A percentile compares a stretch with the other conserved stretches of the same genome.
These are phyloP conservation scores for Cordyceps cateniannulata DNA, from an alignment of 2,329 filamentous ascomycete species.

Conservation along the genomic window DNA sequence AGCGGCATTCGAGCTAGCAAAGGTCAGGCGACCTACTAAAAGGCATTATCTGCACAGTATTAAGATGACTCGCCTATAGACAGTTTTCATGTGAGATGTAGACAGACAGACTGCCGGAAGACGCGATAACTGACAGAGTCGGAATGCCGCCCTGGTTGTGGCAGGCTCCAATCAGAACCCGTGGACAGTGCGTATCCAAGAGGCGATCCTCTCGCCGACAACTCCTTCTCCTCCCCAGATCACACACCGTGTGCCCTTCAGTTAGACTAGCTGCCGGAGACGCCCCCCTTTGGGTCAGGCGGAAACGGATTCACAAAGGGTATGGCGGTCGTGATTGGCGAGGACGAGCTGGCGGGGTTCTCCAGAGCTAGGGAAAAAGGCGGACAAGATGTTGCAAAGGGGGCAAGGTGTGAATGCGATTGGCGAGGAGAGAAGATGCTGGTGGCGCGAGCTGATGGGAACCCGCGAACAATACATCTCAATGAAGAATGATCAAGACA, in stretches of 20 bases:
- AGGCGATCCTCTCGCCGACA: background rate
- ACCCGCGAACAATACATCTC: background rate
- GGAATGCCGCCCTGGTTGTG: background rate
- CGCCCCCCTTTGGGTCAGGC: background rate
- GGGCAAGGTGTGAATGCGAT: background rate
- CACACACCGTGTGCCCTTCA: background rate
- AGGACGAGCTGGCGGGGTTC: background rate
- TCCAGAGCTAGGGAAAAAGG: background rate
- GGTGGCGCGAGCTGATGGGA: background rate
- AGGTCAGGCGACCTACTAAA: background rate
- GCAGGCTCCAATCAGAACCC: background rate
- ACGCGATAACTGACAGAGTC: background rate
- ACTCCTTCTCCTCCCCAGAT: background rate
- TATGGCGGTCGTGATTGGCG: background rate
- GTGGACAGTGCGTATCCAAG: background rate
- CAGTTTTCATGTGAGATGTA: background rate
- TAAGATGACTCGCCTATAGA: background rate
- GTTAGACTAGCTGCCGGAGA: background rate
- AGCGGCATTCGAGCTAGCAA: background rate
- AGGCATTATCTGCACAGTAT: background rate
- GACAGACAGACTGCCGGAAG: background rate
- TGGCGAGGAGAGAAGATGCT: background rate
- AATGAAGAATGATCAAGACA: background rate
- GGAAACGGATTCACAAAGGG: background rate
- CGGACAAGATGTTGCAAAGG: background rate